Percentiles rank a stretch among this genome's conserved stretches.
Conservation (phyloP, 2,329 filamentous ascomycete genomes). For the Cyphellophora attinorum region DNA sequence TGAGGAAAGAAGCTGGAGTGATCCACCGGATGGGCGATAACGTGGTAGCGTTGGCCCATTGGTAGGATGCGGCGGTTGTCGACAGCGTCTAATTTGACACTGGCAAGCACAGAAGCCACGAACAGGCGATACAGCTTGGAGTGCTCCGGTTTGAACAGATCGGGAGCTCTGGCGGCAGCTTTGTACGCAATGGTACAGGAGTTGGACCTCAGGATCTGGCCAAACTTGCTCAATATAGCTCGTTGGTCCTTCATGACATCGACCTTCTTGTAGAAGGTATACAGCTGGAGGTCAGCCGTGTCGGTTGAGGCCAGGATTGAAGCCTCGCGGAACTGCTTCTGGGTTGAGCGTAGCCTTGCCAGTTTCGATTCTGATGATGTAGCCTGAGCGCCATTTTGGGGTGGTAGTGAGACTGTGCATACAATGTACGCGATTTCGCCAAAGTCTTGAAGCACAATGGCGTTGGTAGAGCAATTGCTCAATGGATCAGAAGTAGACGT, state of each 20-base stretch:
- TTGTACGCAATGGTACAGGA: slow-evolving; percentile 18
- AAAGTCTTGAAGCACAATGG: slow-evolving; percentile 17
- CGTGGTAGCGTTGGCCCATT: slow-evolving; percentile 11
- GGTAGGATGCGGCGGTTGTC: slow-evolving; percentile 8
- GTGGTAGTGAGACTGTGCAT: slow-evolving; percentile 15
- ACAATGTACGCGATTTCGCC: slow-evolving; percentile 19
- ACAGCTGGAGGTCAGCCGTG: slow-evolving; percentile 14
- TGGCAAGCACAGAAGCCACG: slow-evolving; percentile 15
- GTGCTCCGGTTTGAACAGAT: slow-evolving; percentile 17
- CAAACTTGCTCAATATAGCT: slow-evolving; percentile 16
- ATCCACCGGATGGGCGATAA: slow-evolving; percentile 5
- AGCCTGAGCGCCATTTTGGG: slow-evolving; percentile 4
- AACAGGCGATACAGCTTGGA: slow-evolving; percentile 15
- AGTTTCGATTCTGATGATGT: slow-evolving; percentile 9
- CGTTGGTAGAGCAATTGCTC: slow-evolving; percentile 15
- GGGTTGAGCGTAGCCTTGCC: slow-evolving; percentile 14
- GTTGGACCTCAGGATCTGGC: slow-evolving; percentile 16
- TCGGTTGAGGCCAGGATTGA: slow-evolving; percentile 17
- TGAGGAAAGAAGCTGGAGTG: not conserved
- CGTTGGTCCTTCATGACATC: slow-evolving; percentile 18
- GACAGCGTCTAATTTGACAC: slow-evolving; percentile 10
- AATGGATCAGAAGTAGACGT: slow-evolving; percentile 13
- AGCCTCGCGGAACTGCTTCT: slow-evolving; percentile 17
- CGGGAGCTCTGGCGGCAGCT: slow-evolving; percentile 15
- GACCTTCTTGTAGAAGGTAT: slow-evolving; percentile 19